Conservation (phyloP, 2,329 filamentous ascomycete species). For the Hypoxylon sp. region DNA sequence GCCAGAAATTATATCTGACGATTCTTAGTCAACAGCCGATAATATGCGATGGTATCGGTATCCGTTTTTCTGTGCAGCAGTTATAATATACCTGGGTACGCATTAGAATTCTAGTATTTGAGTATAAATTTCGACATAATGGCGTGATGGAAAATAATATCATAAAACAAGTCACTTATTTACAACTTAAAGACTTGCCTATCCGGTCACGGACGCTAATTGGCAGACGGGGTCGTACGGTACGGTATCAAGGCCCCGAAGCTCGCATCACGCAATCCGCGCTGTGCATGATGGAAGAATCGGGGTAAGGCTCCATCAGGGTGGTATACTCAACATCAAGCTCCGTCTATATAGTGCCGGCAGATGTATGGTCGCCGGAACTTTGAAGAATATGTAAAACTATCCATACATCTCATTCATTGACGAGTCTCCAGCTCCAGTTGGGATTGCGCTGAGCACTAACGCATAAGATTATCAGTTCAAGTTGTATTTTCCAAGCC, state of each 20-base stretch:
- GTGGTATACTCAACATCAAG: conserved; percentile 9
- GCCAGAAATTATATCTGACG: not conserved
- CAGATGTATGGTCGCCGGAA: not conserved
- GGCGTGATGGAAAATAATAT: conserved; percentile 1
- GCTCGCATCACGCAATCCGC: conserved; percentile 41
- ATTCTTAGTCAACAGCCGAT: not conserved
- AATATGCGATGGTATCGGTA: not conserved
- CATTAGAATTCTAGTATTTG: not conserved
- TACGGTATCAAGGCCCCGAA: conserved; percentile 15
- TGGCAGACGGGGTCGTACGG: conserved; percentile 13
- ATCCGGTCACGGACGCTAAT: conserved; percentile 15
- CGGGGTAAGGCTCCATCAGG: conserved; percentile 29
- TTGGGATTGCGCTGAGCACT: not conserved
- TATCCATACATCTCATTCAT: not conserved
- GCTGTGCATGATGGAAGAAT: conserved; percentile 41
- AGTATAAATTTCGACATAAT: not conserved
- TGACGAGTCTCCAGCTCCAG: too few relatives aligned
- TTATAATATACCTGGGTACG: not conserved
- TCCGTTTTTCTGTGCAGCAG: not conserved
- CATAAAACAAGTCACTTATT: not conserved
- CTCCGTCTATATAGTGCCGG: conserved; percentile 8
- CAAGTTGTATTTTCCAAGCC: too few relatives aligned
- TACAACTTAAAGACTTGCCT: not conserved
- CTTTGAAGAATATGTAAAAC: not conserved
- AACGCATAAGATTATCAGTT: not conserved